Conservation (phyloP, 1,284 basidiomycete species). For the Heterobasidion parviporum region DNA sequence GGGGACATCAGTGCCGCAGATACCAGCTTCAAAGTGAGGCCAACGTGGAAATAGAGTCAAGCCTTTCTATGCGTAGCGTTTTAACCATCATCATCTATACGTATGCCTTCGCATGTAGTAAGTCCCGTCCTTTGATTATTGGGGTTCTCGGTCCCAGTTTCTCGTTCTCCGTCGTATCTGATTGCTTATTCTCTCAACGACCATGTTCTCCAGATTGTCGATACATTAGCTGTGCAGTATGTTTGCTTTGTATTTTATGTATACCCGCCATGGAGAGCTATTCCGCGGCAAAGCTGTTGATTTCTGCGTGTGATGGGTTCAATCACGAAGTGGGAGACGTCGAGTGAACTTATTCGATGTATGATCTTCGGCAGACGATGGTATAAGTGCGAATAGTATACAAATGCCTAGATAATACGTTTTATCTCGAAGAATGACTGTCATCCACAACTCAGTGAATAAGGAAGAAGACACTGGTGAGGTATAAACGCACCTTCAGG, state of each 20-base stretch:
- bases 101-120: background rate
- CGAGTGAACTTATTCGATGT: no score
- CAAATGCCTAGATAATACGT: constrained; percentile 53
- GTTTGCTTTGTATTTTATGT: background rate
- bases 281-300: no score
- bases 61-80: background rate
- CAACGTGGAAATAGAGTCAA: constrained; percentile 39
- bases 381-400: constrained; percentile 1
- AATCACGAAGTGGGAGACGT: no score
- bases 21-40: constrained; percentile 33
- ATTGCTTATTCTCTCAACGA: no score
- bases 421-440: constrained; percentile 93
- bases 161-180: no score
- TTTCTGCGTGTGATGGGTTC: no score
- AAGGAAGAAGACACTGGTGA: constrained; percentile 1
- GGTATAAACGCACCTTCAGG: constrained; percentile 63
- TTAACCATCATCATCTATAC: background rate
- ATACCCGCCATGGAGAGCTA: background rate
- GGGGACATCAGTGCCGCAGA: constrained; percentile 33
- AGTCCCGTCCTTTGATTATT: background rate
- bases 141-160: background rate
- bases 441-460: constrained; percentile 5
- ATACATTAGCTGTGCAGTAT: background rate
- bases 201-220: background rate
- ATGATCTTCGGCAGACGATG: background rate